phyloP scores from a whole-genome alignment of 495 filamentous ascomycete species.

The Penicillium subrubescens region DNA sequence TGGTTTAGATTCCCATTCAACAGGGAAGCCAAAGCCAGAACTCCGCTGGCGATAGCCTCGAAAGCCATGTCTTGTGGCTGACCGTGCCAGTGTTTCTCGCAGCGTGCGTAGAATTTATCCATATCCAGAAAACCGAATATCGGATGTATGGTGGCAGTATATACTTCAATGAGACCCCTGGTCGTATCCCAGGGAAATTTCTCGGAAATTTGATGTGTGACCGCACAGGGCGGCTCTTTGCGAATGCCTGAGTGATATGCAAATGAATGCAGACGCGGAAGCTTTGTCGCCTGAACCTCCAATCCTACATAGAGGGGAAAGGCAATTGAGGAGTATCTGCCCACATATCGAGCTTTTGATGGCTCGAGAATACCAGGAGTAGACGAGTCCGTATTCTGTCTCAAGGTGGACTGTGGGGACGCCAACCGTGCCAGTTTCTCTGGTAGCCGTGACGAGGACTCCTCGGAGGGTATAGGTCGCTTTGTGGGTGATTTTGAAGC shows the following conservation, averaged over 20 bases:
- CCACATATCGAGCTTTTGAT: constrained; percentile 35
- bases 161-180: constrained; percentile 31
- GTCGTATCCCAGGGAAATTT: constrained; percentile 29
- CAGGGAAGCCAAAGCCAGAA: constrained; percentile 36
- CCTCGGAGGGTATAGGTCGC: not conserved
- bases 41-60: constrained; percentile 38
- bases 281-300: constrained; percentile 38
- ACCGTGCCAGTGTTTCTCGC: constrained; percentile 31
- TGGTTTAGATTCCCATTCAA: constrained; percentile 29
- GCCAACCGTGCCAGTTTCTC: constrained; percentile 8
- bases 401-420: not conserved
- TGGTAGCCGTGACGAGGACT: not conserved
- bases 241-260: constrained; percentile 47
- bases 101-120: constrained; percentile 19
- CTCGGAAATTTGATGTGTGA: constrained; percentile 18
- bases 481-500: constrained; percentile 9
- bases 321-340: constrained; percentile 44
- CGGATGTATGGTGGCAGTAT: constrained; percentile 38
- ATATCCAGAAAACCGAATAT: constrained; percentile 45
- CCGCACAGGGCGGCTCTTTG: constrained; percentile 23
- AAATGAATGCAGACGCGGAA: constrained; percentile 48
- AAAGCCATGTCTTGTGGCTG: constrained; percentile 27
- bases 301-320: constrained; percentile 45
- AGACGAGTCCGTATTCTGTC: constrained; percentile 14
- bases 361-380: constrained; percentile 25